phyloP scores from a whole-genome alignment of 805 yeast species.

The Kodamaea hsintzibuensis region DNA sequence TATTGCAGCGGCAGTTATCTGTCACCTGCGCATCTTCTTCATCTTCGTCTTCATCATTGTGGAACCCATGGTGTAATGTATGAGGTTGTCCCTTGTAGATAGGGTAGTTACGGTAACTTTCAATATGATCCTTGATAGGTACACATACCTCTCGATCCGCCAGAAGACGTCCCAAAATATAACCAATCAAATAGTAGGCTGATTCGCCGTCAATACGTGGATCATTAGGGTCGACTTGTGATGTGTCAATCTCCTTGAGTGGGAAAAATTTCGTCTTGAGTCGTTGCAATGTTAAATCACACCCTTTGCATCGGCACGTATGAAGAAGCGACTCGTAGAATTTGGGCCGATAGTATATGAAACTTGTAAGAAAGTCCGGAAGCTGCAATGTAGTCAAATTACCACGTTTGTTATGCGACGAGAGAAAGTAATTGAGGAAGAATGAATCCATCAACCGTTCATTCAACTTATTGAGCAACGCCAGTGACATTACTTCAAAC shows the following conservation, averaged over 20 bases:
- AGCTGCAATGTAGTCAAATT: conserved; percentile 23
- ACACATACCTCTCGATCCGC: conserved; percentile 38
- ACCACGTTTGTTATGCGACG: not conserved
- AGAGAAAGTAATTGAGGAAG: conserved; percentile 25
- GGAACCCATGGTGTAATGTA: conserved; percentile 33
- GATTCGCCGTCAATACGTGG: conserved; percentile 24
- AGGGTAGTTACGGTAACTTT: conserved; percentile 27
- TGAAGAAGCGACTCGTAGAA: conserved; percentile 35
- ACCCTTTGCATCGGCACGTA: conserved; percentile 39
- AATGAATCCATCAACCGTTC: conserved; percentile 39
- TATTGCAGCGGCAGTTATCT: conserved; percentile 22
- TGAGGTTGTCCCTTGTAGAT: conserved; percentile 37
- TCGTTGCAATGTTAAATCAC: conserved; percentile 27
- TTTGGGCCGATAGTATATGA: conserved; percentile 38
- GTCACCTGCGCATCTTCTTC: not conserved
- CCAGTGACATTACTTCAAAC: conserved; percentile 35
- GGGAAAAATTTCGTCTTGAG: conserved; percentile 25
- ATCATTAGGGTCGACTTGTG: conserved; percentile 13
- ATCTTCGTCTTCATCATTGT: conserved; percentile 12
- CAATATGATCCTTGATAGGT: conserved; percentile 30
- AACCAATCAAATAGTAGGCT: conserved; percentile 33
- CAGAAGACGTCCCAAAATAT: conserved; percentile 34
- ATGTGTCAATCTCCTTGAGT: conserved; percentile 14
- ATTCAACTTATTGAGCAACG: conserved; percentile 31
- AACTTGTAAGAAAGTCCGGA: conserved; percentile 38